Evolutionary conservation across 1,284 basidiomycete genomes (phyloP).

Genomic region (Cryptococcus sp.): DNA sequence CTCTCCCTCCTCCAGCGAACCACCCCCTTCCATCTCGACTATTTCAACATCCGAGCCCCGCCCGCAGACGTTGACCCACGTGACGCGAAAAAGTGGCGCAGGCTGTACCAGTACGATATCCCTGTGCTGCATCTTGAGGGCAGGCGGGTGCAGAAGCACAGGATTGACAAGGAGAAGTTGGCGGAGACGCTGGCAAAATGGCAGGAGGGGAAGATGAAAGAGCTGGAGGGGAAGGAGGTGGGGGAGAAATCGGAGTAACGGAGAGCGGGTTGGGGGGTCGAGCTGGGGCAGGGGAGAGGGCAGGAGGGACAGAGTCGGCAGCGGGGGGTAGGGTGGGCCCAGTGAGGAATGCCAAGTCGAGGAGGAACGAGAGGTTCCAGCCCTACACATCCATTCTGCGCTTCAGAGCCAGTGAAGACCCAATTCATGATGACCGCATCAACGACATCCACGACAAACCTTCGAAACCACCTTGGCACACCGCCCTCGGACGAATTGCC

Average conservation of each 20-base stretch:
- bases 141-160: slow-evolving; percentile 42
- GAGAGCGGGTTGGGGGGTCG: too few relatives aligned
- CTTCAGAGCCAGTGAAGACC: background rate
- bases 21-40: slow-evolving; percentile 40
- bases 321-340: background rate
- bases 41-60: slow-evolving; percentile 47
- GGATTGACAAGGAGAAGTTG: slow-evolving; percentile 37
- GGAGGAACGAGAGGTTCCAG: background rate
- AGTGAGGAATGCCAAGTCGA: background rate
- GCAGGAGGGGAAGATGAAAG: slow-evolving; percentile 16
- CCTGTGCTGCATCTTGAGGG: slow-evolving; percentile 47
- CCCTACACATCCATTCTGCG: background rate
- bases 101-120: slow-evolving; percentile 49
- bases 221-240: background rate
- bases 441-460: background rate
- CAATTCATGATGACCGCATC: background rate
- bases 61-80: slow-evolving; percentile 26
- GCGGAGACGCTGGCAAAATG: slow-evolving; percentile 37
- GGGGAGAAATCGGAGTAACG: background rate
- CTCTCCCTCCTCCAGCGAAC: slow-evolving; percentile 32
- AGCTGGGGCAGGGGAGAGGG: background rate
- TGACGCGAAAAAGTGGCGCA: slow-evolving; percentile 43
- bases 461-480: slow-evolving; percentile 18
- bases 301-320: background rate
- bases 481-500: slow-evolving; percentile 16